A percentile compares a stretch with the other conserved stretches of the same genome.
These are phyloP conservation scores for Lipomyces mesembrius DNA, from an alignment of 805 yeast species.

Conservation along the genomic window DNA sequence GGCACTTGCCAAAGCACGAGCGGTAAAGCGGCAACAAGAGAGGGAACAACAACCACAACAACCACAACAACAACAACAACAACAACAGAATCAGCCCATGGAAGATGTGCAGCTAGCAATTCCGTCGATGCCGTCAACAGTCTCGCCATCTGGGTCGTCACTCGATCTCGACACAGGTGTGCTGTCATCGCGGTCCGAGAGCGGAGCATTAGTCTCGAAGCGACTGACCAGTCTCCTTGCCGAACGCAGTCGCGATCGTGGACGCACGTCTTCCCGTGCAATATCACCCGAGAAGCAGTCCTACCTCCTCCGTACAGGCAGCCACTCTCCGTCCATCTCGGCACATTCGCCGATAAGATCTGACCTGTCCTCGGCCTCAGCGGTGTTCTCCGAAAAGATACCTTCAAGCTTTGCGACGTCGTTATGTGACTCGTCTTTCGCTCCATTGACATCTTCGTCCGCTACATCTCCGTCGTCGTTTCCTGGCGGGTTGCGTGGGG, in stretches of 20 bases:
- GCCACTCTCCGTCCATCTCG: neutral
- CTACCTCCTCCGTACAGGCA: neutral
- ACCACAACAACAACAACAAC: neutral
- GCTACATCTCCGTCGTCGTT: neutral
- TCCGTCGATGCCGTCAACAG: neutral
- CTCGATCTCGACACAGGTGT: constrained; percentile 5
- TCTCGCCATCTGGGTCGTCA: neutral
- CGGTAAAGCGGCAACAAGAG: constrained; percentile 32
- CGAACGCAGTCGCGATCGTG: constrained; percentile 11
- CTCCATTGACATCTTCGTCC: neutral
- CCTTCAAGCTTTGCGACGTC: constrained; percentile 34
- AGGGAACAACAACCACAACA: constrained; percentile 1
- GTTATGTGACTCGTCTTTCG: constrained; percentile 6
- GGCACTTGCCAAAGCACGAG: constrained; percentile 53
- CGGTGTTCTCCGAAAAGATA: constrained; percentile 23
- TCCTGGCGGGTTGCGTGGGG: neutral
- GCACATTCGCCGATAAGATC: neutral
- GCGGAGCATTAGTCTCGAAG: constrained; percentile 3
- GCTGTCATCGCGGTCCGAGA: neutral
- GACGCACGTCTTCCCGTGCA: constrained; percentile 4
- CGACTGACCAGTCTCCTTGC: constrained; percentile 11
- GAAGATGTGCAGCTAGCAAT: constrained; percentile 11
- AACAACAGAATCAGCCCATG: constrained; percentile 10
- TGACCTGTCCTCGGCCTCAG: constrained; percentile 17
- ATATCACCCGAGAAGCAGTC: constrained; percentile 7